Evolutionary conservation across 2,329 filamentous ascomycete species (phyloP).

Genomic region (Monascus ruber): DNA sequence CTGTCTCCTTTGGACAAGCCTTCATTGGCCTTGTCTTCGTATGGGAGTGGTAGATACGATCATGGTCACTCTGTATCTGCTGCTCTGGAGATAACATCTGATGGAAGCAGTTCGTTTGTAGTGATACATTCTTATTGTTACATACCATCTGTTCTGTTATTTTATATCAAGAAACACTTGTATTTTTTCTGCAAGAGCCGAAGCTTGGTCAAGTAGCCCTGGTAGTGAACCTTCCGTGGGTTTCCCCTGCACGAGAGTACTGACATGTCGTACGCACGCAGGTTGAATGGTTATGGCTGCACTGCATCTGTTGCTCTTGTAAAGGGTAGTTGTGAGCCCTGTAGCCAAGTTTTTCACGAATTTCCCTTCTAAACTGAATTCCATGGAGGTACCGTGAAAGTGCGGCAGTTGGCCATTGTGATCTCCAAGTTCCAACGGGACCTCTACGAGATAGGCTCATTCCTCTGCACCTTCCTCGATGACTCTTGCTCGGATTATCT

Average conservation of each 20-base stretch:
- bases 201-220: no score
- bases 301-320: no score
- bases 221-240: no score
- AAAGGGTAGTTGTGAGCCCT: neutral
- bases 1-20: constrained; percentile 18
- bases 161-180: no score
- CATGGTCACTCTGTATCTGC: constrained; percentile 68
- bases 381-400: neutral
- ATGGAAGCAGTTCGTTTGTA: constrained; percentile 72
- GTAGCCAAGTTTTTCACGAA: neutral
- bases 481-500: constrained; percentile 61
- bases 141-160: no score
- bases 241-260: no score
- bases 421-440: neutral
- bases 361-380: neutral
- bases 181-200: no score
- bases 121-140: constrained; percentile 47
- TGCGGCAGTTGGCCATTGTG: neutral
- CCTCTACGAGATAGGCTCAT: constrained; percentile 11
- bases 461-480: constrained; percentile 47
- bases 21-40: constrained; percentile 29
- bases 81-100: constrained; percentile 64
- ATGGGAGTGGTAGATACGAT: constrained; percentile 53
- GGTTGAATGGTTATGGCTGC: no score
- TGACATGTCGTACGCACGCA: no score